Percentiles rank a stretch among this genome's conserved stretches.
Evolutionary conservation across 805 yeast genomes (phyloP).

Genomic region (Candida coquimbonensis): DNA sequence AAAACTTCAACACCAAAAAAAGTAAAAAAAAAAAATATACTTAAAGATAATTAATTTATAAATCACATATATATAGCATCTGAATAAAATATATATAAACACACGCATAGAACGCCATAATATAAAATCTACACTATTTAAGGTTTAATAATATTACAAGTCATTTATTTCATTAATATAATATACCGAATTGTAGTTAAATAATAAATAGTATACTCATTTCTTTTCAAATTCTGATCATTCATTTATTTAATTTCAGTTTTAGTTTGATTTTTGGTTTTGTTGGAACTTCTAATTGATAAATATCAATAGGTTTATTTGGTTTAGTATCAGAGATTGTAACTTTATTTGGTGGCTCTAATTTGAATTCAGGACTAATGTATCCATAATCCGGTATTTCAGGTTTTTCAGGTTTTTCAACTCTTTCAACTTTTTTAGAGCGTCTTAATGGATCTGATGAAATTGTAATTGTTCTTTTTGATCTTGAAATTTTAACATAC

Average conservation of each 20-base stretch:
- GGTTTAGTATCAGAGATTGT: background rate
- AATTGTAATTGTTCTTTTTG: conserved; percentile 28
- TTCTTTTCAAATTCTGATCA: too few species aligned
- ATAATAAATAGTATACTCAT: too few species aligned
- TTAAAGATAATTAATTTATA: too few species aligned
- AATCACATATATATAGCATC: background rate
- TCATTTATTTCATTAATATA: background rate
- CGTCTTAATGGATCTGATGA: conserved; percentile 36
- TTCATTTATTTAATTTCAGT: conserved; percentile 6
- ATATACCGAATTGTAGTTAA: too few species aligned
- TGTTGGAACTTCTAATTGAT: background rate
- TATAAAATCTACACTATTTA: too few species aligned
- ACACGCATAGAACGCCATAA: background rate
- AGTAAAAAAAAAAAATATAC: too few species aligned
- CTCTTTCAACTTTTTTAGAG: conserved; percentile 7
- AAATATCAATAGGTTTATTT: background rate
- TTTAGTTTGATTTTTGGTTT: conserved; percentile 13
- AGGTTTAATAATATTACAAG: background rate
- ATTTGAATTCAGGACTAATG: too few species aligned
- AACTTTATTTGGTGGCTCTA: too few species aligned
- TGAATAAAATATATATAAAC: background rate
- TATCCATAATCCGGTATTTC: too few species aligned
- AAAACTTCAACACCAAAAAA: too few species aligned
- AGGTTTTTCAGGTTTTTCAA: too few species aligned
- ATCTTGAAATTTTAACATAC: conserved; percentile 35